Percentiles rank a stretch among this genome's conserved stretches.
phyloP scores from a whole-genome alignment of 1,284 basidiomycete species.

The Ceratobasidium sp. region DNA sequence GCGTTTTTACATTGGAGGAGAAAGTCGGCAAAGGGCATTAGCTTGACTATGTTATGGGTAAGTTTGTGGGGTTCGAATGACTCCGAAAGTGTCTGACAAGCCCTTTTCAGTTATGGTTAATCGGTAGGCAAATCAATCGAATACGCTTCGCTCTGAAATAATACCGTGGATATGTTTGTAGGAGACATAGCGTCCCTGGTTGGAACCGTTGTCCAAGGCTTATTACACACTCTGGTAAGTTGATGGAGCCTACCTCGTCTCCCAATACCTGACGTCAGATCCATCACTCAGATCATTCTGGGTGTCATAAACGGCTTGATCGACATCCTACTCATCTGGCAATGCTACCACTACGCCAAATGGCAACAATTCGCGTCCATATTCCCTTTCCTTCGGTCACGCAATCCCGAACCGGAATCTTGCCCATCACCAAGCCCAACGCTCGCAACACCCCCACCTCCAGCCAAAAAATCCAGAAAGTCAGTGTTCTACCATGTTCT shows the following conservation, averaged over 20 bases:
- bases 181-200: slow-evolving; percentile 29
- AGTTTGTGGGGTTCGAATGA: too few relatives aligned
- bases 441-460: neutral
- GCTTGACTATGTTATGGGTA: slow-evolving; percentile 37
- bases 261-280: neutral
- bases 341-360: slow-evolving; percentile 34
- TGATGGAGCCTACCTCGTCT: neutral
- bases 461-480: neutral
- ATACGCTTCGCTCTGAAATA: neutral
- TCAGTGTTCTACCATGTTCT: neutral
- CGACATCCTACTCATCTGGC: slow-evolving; percentile 28
- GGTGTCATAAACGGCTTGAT: slow-evolving; percentile 29
- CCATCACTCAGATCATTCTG: slow-evolving; percentile 27
- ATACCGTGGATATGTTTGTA: neutral
- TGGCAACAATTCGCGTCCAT: slow-evolving; percentile 20
- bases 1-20: slow-evolving; percentile 29
- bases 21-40: slow-evolving; percentile 32
- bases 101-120: slow-evolving; percentile 21
- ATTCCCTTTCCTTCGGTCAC: neutral
- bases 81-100: too few relatives aligned
- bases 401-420: neutral
- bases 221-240: slow-evolving; percentile 33
- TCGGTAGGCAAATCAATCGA: slow-evolving; percentile 7
- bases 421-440: neutral
- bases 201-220: slow-evolving; percentile 24